A percentile compares a stretch with the other conserved stretches of the same genome.
These are phyloP conservation scores for Aureobasidium sp. DNA, from an alignment of 2,329 filamentous ascomycete species.

Conservation along the genomic window DNA sequence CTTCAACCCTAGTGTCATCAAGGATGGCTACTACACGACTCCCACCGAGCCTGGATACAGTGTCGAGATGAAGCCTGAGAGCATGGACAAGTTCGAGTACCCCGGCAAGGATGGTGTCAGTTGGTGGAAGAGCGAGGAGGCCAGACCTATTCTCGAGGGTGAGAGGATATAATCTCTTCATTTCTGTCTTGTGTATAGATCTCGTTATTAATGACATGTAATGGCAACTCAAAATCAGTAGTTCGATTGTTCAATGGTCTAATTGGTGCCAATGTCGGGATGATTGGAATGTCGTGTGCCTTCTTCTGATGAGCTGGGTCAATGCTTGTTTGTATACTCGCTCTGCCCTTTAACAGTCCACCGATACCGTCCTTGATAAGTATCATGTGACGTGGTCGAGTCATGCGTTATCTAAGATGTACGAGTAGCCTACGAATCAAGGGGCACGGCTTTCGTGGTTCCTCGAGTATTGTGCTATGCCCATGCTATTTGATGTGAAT, in stretches of 20 bases:
- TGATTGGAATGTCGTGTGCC: background rate
- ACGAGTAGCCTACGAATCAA: too few relatives aligned
- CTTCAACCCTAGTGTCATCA: slow-evolving; percentile 69
- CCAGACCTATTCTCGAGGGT: slow-evolving; percentile 64
- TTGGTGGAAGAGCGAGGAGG: slow-evolving; percentile 80
- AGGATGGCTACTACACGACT: slow-evolving; percentile 82
- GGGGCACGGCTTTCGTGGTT: too few relatives aligned
- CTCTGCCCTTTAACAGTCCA: background rate
- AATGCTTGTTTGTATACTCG: too few relatives aligned
- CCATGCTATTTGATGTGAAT: rapidly evolving
- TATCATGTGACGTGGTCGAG: background rate
- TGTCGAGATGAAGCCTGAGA: slow-evolving; percentile 86
- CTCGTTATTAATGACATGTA: slow-evolving; percentile 3
- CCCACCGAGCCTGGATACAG: slow-evolving; percentile 78
- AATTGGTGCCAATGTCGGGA: background rate
- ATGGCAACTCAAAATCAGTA: background rate
- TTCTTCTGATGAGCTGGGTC: background rate
- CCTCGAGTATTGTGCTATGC: too few relatives aligned
- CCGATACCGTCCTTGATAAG: background rate
- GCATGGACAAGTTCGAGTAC: slow-evolving; percentile 72
- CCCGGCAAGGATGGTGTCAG: slow-evolving; percentile 71
- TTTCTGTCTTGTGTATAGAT: background rate
- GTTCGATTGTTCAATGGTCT: background rate
- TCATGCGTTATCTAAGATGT: background rate
- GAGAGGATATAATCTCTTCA: slow-evolving; percentile 32